phyloP scores from a whole-genome alignment of 306 rosid genomes.

The Vigna reflexopilosa region DNA sequence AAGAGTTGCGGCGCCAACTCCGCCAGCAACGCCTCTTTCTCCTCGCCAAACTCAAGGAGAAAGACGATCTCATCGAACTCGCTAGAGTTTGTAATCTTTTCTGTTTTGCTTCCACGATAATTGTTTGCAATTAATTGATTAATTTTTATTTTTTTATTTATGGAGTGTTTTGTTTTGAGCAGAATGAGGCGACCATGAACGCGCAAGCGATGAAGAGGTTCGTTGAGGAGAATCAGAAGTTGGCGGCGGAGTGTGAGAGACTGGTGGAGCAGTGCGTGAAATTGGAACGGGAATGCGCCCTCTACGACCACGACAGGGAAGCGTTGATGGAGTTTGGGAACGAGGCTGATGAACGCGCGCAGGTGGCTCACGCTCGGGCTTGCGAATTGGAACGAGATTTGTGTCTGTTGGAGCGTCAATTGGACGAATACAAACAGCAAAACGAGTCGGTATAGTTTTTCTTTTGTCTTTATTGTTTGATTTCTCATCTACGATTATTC shows the following conservation, averaged over 20 bases:
- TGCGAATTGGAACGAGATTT: constrained; percentile 67
- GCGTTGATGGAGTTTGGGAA: constrained; percentile 91
- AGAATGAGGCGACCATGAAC: constrained; percentile 77
- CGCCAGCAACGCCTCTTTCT: constrained; percentile 48
- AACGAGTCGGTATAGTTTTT: constrained; percentile 54
- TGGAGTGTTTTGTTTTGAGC: background rate
- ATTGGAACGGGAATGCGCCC: constrained; percentile 72
- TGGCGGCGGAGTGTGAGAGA: constrained; percentile 69
- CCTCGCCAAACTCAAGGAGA: constrained; percentile 61
- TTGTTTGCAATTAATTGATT: background rate
- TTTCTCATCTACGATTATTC: background rate
- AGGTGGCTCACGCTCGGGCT: constrained; percentile 66
- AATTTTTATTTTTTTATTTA: background rate
- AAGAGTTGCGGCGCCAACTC: constrained; percentile 61
- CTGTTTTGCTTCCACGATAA: too few species aligned
- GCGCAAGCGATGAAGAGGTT: constrained; percentile 81
- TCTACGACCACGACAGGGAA: constrained; percentile 83
- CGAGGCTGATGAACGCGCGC: constrained; percentile 86
- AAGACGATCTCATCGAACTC: constrained; percentile 62
- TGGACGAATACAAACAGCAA: constrained; percentile 50
- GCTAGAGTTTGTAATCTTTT: constrained; percentile 55
- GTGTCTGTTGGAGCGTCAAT: constrained; percentile 51
- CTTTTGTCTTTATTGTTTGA: background rate
- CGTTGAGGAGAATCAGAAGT: constrained; percentile 81
- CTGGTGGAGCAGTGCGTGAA: constrained; percentile 63